phyloP scores from a whole-genome alignment of 768 basidiomycete genomes.

The Boletus pseudo-olivaceus region DNA sequence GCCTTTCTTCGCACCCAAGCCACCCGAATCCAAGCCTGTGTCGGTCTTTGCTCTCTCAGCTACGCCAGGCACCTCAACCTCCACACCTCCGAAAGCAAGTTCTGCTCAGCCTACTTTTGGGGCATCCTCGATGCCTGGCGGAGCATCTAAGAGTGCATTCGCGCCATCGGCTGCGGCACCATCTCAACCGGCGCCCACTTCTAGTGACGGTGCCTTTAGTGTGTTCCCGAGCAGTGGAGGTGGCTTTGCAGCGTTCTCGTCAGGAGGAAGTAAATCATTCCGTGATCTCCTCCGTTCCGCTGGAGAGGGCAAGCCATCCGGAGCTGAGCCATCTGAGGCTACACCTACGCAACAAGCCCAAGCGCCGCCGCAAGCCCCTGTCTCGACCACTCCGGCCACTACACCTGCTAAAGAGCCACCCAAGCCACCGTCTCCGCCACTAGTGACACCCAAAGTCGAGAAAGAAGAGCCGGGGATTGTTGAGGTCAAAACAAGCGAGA shows the following conservation, averaged over 20 bases:
- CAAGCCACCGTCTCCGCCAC: not conserved
- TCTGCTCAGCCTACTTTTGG: conserved; percentile 36
- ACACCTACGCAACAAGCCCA: conserved; percentile 6
- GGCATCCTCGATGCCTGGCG: conserved; percentile 33
- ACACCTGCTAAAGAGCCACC: conserved; percentile 14
- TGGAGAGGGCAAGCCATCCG: conserved; percentile 27
- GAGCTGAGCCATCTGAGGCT: conserved; percentile 15
- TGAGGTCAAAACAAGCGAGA: conserved; percentile 1
- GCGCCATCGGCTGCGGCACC: conserved; percentile 5
- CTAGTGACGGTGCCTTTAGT: conserved; percentile 23
- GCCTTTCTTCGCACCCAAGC: conserved; percentile 48
- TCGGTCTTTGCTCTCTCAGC: conserved; percentile 38
- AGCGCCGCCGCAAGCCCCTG: not conserved
- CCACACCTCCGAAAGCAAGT: conserved; percentile 23
- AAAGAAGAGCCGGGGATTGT: not conserved
- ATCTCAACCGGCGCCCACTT: conserved; percentile 9
- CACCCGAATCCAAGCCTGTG: conserved; percentile 31
- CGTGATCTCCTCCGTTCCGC: conserved; percentile 52
- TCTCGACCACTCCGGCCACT: conserved; percentile 12
- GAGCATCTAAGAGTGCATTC: conserved; percentile 19
- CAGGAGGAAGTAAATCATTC: conserved; percentile 51
- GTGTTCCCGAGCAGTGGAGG: conserved; percentile 32
- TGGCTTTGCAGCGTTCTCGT: conserved; percentile 52
- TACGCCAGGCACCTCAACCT: conserved; percentile 12
- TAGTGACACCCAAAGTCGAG: not conserved